Conservation (phyloP, 345 rosid species). For the Psidium guajava region DNA sequence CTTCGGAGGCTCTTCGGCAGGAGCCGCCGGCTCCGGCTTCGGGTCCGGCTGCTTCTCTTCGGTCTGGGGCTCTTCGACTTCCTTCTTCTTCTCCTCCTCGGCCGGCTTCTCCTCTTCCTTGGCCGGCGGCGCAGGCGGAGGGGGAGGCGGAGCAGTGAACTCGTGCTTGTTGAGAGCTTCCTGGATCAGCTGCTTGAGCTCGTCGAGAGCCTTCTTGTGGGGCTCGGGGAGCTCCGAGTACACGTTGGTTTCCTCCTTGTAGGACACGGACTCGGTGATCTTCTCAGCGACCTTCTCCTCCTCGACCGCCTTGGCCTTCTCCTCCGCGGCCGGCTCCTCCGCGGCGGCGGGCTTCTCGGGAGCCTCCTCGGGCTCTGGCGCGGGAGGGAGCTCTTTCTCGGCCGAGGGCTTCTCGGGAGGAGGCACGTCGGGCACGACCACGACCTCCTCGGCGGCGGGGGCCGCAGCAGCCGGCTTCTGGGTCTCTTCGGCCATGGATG, state of each 20-base stretch:
- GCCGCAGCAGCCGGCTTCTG: not conserved
- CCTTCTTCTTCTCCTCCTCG: not conserved
- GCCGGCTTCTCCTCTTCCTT: conserved; percentile 6
- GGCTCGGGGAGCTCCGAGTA: conserved; percentile 12
- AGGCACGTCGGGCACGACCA: conserved; percentile 1
- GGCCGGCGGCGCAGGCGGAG: not conserved
- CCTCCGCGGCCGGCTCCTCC: not conserved
- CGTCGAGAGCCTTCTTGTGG: conserved; percentile 15
- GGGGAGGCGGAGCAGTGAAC: conserved; percentile 3
- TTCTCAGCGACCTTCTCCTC: conserved; percentile 3
- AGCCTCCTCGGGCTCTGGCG: conserved; percentile 4
- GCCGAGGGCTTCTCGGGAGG: not conserved
- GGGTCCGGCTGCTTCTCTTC: conserved; percentile 38
- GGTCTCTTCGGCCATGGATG: conserved; percentile 10
- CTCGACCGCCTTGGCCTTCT: conserved; percentile 1
- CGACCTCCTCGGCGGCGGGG: conserved; percentile 2
- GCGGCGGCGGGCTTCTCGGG: not conserved
- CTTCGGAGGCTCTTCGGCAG: conserved; percentile 6
- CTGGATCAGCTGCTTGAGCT: conserved; percentile 10
- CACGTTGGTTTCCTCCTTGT: conserved; percentile 14
- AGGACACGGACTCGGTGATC: not conserved
- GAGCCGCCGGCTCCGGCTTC: conserved; percentile 5
- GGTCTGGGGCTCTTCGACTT: conserved; percentile 38
- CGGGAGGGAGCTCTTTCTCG: not conserved
- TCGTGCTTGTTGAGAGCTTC: conserved; percentile 12